These are phyloP conservation scores for Pythium scleroteichum DNA, from an alignment of 352 stramenopile genomes.

Conservation along the genomic window DNA sequence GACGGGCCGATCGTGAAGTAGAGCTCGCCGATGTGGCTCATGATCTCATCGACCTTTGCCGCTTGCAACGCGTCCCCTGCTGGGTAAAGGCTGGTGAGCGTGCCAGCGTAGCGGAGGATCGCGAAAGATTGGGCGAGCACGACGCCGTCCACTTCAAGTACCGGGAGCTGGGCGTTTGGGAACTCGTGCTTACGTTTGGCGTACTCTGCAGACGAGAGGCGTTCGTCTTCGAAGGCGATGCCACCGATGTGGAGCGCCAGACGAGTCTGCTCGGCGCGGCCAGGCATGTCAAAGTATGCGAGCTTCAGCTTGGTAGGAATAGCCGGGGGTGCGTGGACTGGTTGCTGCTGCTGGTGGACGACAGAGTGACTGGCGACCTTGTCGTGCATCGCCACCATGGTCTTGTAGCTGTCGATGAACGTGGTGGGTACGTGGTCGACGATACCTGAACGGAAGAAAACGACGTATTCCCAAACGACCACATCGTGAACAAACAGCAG, in stretches of 20 bases:
- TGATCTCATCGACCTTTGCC: conserved; percentile 35
- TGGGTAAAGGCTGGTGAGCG: conserved; percentile 38
- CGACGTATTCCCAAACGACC: conserved; percentile 20
- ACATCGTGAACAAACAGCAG: conserved; percentile 20
- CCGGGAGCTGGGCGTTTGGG: conserved; percentile 33
- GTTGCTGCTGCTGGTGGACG: neutral
- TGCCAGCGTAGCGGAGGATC: conserved; percentile 65
- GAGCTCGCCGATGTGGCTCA: conserved; percentile 38
- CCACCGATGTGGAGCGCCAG: conserved; percentile 29
- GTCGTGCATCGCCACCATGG: conserved; percentile 1
- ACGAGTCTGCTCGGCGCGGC: conserved; percentile 29
- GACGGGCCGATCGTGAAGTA: conserved; percentile 20
- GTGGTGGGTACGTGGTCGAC: conserved; percentile 34
- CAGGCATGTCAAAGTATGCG: conserved; percentile 37
- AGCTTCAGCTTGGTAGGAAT: conserved; percentile 21
- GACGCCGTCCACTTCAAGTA: conserved; percentile 29
- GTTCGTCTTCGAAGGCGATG: conserved; percentile 37
- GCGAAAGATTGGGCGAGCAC: conserved; percentile 38
- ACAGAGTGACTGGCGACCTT: conserved; percentile 1
- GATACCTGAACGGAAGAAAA: conserved; percentile 21
- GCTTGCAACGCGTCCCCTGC: conserved; percentile 7
- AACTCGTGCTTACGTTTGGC: conserved; percentile 21
- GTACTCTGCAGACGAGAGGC: conserved; percentile 21
- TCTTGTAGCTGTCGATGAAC: conserved; percentile 26
- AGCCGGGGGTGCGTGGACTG: neutral